A percentile compares a stretch with the other conserved stretches of the same genome.
phyloP scores from a whole-genome alignment of 2,329 filamentous ascomycete genomes.

The Penicillium polonicum region DNA sequence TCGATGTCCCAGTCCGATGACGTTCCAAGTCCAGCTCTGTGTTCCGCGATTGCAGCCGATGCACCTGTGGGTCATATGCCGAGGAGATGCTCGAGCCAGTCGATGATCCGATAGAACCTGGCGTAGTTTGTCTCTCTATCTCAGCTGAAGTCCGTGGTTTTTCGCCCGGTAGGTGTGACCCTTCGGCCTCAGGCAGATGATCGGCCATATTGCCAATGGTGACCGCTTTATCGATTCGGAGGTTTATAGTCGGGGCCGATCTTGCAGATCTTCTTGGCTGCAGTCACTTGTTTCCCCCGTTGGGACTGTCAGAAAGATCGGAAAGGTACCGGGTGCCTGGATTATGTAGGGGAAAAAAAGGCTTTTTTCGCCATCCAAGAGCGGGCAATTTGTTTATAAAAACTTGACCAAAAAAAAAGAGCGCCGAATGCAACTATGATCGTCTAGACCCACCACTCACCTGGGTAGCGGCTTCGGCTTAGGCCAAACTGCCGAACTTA shows the following conservation, averaged over 20 bases:
- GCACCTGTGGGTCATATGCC: constrained; percentile 28
- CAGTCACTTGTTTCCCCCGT: neutral
- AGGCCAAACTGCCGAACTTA: constrained; percentile 3
- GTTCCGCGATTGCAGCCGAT: constrained; percentile 30
- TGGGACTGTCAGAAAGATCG: neutral
- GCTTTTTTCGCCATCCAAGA: neutral
- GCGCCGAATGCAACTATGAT: constrained; percentile 5
- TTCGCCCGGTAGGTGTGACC: neutral
- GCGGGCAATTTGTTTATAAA: neutral
- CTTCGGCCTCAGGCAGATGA: neutral
- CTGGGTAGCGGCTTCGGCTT: constrained; percentile 1
- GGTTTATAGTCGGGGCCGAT: neutral
- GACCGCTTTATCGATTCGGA: constrained; percentile 6
- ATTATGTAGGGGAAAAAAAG: neutral
- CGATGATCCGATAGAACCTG: constrained; percentile 18
- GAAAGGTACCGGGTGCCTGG: neutral
- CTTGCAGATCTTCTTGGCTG: constrained; percentile 7
- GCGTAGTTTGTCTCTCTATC: constrained; percentile 12
- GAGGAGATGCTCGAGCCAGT: constrained; percentile 29
- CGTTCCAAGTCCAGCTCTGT: constrained; percentile 35
- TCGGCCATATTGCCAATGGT: constrained; percentile 5
- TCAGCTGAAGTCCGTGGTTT: constrained; percentile 11
- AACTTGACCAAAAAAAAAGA: neutral
- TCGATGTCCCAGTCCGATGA: constrained; percentile 23
- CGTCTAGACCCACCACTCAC: constrained; percentile 5